Evolutionary conservation across 495 filamentous ascomycete species (phyloP).

Genomic region (Neurospora discreta): DNA sequence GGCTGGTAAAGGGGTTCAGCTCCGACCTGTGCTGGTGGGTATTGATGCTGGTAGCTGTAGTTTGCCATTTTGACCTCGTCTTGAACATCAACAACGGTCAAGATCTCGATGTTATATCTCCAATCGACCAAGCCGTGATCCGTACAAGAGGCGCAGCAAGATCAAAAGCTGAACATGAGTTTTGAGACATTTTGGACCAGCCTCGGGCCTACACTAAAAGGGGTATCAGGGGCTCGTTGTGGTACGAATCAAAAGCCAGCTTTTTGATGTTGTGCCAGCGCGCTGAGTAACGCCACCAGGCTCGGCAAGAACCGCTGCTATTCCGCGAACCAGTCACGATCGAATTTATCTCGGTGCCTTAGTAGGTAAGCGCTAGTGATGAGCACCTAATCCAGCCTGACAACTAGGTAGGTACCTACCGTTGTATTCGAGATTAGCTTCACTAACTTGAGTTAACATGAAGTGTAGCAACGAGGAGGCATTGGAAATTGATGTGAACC

Average conservation of each 20-base stretch:
- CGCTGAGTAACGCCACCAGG: background rate
- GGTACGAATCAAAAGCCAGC: background rate
- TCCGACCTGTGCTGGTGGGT: background rate
- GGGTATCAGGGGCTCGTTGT: background rate
- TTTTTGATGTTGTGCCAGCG: background rate
- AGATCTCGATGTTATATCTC: background rate
- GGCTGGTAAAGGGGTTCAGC: background rate
- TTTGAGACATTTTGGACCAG: background rate
- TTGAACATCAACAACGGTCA: background rate
- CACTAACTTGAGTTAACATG: background rate
- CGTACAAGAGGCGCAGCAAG: background rate
- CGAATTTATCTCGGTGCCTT: background rate
- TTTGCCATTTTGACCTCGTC: background rate
- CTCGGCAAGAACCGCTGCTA: background rate
- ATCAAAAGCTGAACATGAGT: background rate
- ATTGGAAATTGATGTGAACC: too few relatives aligned
- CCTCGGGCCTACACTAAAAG: background rate
- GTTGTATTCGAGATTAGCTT: background rate
- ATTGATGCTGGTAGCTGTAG: background rate
- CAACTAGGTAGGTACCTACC: too few relatives aligned
- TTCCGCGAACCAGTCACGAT: background rate
- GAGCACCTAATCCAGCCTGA: background rate
- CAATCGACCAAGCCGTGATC: background rate
- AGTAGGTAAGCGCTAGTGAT: background rate
- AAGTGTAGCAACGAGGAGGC: background rate